Conservation (phyloP, 371 early-diverging fungal species). For the Mucor indicus region DNA sequence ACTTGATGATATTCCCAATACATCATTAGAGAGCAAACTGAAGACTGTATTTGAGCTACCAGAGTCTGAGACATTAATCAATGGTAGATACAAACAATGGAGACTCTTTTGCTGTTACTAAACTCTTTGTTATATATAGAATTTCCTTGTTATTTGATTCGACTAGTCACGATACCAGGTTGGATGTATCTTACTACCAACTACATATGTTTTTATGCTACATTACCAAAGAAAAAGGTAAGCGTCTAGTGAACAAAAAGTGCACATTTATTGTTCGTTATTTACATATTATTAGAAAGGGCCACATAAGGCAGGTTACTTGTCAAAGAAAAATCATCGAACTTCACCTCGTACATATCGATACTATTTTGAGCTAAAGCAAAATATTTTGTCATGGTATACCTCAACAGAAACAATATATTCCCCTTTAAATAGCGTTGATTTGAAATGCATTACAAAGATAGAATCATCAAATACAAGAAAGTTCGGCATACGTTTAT, state of each 20-base stretch:
- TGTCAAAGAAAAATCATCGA: conserved; percentile 51
- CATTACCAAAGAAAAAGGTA: conserved; percentile 55
- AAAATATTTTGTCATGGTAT: conserved; percentile 64
- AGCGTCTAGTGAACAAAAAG: background rate
- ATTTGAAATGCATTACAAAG: conserved; percentile 55
- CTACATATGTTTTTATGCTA: conserved; percentile 69
- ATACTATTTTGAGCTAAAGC: conserved; percentile 69
- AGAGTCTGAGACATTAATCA: conserved; percentile 7
- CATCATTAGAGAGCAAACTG: conserved; percentile 12
- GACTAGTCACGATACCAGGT: conserved; percentile 67
- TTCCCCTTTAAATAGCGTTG: conserved; percentile 59
- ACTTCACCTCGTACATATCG: conserved; percentile 46
- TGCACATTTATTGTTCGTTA: no score
- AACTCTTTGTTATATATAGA: conserved; percentile 35
- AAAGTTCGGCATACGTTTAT: conserved; percentile 54
- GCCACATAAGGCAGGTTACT: conserved; percentile 59
- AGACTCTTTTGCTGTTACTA: background rate
- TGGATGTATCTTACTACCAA: conserved; percentile 64
- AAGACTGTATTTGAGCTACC: conserved; percentile 17
- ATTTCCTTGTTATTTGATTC: conserved; percentile 69
- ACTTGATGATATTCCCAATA: background rate
- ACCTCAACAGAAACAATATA: conserved; percentile 63
- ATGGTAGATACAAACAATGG: conserved; percentile 5
- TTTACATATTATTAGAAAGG: conserved; percentile 40
- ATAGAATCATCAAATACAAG: conserved; percentile 44